Percentiles rank a stretch among this genome's conserved stretches.
These are phyloP conservation scores for Isabelozyma rhagii DNA, from an alignment of 805 yeast genomes.

Conservation along the genomic window DNA sequence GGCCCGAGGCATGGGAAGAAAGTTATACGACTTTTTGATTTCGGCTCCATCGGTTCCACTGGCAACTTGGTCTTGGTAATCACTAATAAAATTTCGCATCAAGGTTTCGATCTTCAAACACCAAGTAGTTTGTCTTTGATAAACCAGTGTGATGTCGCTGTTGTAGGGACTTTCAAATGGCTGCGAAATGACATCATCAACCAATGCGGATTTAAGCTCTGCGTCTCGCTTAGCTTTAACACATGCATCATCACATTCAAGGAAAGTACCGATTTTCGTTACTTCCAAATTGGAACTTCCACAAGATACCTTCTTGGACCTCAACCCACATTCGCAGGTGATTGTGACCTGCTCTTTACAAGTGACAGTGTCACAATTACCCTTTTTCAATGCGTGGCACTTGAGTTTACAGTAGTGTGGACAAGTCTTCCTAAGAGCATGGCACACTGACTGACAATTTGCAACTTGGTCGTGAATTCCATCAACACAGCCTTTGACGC, in stretches of 20 bases:
- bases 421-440: constrained; percentile 49
- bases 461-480: constrained; percentile 48
- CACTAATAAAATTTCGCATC: constrained; percentile 47
- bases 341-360: constrained; percentile 53
- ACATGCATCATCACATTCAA: constrained; percentile 75
- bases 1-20: constrained; percentile 68
- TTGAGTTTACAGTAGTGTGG: constrained; percentile 61
- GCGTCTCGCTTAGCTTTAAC: constrained; percentile 56
- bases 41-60: constrained; percentile 12
- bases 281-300: constrained; percentile 41
- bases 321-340: constrained; percentile 65
- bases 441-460: constrained; percentile 59
- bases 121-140: constrained; percentile 61
- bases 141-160: constrained; percentile 46
- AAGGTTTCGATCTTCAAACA: constrained; percentile 59
- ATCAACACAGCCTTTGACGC: constrained; percentile 63
- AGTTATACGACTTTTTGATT: constrained; percentile 44
- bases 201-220: constrained; percentile 62
- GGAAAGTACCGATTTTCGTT: constrained; percentile 30
- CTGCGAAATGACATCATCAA: constrained; percentile 9
- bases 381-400: constrained; percentile 57
- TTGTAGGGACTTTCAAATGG: constrained; percentile 37
- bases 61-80: constrained; percentile 19
- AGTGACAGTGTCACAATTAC: constrained; percentile 47
- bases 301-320: constrained; percentile 49